Evolutionary conservation across 441 rosid genomes (phyloP), one percentile per base, ranked within the genome.

Genomic region (Gossypium lobatum): DNA sequence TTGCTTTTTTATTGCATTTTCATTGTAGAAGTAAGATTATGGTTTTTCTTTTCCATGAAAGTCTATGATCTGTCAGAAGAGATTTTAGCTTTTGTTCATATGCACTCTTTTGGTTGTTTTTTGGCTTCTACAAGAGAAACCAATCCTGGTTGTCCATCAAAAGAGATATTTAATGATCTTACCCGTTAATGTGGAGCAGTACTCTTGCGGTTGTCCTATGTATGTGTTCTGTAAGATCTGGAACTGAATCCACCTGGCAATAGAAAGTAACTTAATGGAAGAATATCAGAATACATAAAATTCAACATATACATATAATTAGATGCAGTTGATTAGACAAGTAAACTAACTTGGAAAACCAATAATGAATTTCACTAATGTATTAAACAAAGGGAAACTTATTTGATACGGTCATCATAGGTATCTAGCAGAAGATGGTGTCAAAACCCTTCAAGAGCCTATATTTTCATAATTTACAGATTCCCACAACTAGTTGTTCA

Each of bases 161-260:
- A 21, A 18, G 7, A 68, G 59, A 26, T 50, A 48, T 1, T 8
- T 69, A 63, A 71, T 50, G 55, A 39, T 58, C 89, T 84, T 87
- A 96, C 99, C 99, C 98, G 62, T 86, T 84, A 70, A 93, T 90
- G 74, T 93, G 99, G 73, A 96, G 94, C 76, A 96, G 86, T 61
- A 83, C 80, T 78, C 95, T 93, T 55, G 97, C 96, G 77, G 97
- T 93, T 72, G 95, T 87, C 85, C 88, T 84, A 75, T 96, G 96
- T 79, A 96, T 86, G 76, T 86, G 89, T 84, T 83, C 87, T 18
- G 76, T 81, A 74, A 93, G 95, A 86, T 88, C 95, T 48, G 95
- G 93, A 63, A 93, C 97, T 57, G 96, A 78, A 71, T 87, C 97
- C 83, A 96, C 98, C 99, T 96, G 93, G 57, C 64, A 76, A 83